These are phyloP conservation scores for Naematelia aurantialba DNA, from an alignment of 768 basidiomycete species.

Conservation along the genomic window DNA sequence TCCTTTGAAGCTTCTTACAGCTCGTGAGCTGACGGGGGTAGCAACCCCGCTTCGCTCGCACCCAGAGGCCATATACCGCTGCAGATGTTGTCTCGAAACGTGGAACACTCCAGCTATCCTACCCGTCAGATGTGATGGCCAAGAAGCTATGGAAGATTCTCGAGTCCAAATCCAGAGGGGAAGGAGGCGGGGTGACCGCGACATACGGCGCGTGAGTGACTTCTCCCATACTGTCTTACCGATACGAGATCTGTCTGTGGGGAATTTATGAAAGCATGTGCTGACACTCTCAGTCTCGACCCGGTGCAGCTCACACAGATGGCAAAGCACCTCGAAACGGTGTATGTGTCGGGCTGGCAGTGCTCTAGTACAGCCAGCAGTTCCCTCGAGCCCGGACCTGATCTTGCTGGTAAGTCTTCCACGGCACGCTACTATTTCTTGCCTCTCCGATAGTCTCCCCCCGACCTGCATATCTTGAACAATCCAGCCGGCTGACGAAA, in stretches of 20 bases:
- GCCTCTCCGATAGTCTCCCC: no score
- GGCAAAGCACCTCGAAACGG: constrained; percentile 93
- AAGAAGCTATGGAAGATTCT: constrained; percentile 82
- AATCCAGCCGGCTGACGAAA: background rate
- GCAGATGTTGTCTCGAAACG: constrained; percentile 90
- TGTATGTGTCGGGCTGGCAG: constrained; percentile 88
- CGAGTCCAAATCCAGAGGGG: constrained; percentile 61
- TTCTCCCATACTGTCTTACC: background rate
- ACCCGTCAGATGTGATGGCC: constrained; percentile 76
- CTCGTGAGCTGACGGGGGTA: constrained; percentile 45
- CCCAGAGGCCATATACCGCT: constrained; percentile 88
- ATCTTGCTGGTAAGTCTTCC: constrained; percentile 85
- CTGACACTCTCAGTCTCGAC: constrained; percentile 64
- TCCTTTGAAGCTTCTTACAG: no score
- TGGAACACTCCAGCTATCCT: constrained; percentile 76
- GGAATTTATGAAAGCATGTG: background rate
- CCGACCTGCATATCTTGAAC: no score
- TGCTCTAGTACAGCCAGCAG: constrained; percentile 89
- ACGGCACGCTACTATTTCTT: no score
- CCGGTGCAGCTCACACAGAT: constrained; percentile 98
- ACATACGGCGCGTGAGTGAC: constrained; percentile 94
- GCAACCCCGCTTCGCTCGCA: constrained; percentile 79
- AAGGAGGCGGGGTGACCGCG: constrained; percentile 59
- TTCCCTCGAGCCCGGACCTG: constrained; percentile 94
- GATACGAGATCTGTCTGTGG: no score